Evolutionary conservation across 129 eudicot species (phyloP).

Genomic region (Smallanthus sonchifolius): DNA sequence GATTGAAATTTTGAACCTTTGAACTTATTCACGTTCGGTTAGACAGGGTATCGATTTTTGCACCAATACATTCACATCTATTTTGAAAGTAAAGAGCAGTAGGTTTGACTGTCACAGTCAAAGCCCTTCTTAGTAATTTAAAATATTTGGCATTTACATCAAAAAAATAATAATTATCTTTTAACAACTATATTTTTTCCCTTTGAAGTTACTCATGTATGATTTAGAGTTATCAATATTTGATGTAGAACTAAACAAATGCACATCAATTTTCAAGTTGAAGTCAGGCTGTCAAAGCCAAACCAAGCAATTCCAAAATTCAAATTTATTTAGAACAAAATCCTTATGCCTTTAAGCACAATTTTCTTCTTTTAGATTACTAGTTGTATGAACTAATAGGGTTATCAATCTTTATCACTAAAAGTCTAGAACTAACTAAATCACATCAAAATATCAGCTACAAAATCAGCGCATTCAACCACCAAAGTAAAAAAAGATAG

Average conservation of each 20-base stretch:
- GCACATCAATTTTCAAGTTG: neutral
- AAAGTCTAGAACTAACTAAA: neutral
- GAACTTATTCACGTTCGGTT: no score
- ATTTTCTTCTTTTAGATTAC: neutral
- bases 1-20: neutral
- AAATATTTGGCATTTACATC: neutral
- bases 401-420: neutral
- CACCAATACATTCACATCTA: neutral
- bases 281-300: neutral
- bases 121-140: neutral
- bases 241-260: neutral
- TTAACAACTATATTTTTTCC: neutral
- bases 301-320: neutral
- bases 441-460: neutral
- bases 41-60: neutral
- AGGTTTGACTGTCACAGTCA: neutral
- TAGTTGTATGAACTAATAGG: neutral
- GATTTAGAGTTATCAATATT: neutral
- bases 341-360: neutral
- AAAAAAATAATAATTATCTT: no score
- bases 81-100: neutral
- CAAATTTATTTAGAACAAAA: neutral
- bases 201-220: neutral
- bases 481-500: neutral
- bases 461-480: neutral